phyloP scores from a whole-genome alignment of 768 basidiomycete genomes.

The Daedalea quercina region DNA sequence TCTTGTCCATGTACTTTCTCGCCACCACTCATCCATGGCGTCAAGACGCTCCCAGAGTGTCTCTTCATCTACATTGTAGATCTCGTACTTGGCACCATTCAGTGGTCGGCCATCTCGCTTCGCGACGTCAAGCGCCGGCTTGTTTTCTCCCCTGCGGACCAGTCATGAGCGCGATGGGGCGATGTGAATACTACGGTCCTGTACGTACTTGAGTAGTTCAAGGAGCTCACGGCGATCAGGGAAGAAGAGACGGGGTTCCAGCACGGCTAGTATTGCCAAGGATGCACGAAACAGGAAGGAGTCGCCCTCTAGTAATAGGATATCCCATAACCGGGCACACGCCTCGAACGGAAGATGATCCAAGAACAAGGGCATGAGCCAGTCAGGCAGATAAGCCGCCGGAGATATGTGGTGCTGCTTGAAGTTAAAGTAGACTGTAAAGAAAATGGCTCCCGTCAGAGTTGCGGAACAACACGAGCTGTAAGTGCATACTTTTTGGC shows the following conservation, averaged over 20 bases:
- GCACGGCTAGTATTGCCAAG: conserved; percentile 73
- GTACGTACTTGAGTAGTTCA: conserved; percentile 59
- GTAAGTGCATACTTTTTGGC: conserved; percentile 68
- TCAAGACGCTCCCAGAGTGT: conserved; percentile 78
- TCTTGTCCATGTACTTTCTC: conserved; percentile 82
- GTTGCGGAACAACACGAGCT: background rate
- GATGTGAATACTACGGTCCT: background rate
- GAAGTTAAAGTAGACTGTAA: conserved; percentile 88
- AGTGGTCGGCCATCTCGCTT: conserved; percentile 57
- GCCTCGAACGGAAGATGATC: conserved; percentile 89
- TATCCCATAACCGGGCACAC: conserved; percentile 86
- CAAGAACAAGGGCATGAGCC: conserved; percentile 77
- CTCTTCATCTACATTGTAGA: conserved; percentile 84
- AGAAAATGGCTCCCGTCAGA: background rate
- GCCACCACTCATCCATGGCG: conserved; percentile 89
- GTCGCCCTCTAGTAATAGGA: conserved; percentile 82
- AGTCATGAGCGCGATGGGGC: background rate
- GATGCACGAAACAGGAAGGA: conserved; percentile 83
- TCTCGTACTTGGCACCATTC: conserved; percentile 75
- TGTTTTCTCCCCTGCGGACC: conserved; percentile 63
- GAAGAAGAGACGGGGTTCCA: conserved; percentile 85
- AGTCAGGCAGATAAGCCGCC: conserved; percentile 72
- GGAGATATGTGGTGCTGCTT: conserved; percentile 91
- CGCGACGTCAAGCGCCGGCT: conserved; percentile 78
- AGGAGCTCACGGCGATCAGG: conserved; percentile 76